These are phyloP conservation scores for Curvularia sp. DNA, from an alignment of 2,329 filamentous ascomycete species.

Conservation along the genomic window DNA sequence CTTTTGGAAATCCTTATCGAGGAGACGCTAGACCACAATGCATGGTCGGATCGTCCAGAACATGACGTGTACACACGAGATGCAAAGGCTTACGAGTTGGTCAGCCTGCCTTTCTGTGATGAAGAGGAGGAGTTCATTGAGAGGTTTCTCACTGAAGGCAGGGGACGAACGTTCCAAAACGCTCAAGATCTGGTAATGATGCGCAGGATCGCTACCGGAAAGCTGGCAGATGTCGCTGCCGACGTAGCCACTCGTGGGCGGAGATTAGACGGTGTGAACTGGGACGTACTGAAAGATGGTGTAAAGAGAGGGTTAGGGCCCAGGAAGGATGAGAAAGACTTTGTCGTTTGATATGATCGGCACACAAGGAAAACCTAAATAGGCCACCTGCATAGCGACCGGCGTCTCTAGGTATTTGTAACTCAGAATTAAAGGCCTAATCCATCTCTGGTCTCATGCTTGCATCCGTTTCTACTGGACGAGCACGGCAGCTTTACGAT, in stretches of 20 bases:
- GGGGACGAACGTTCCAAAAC: constrained; percentile 68
- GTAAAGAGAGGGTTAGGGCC: constrained; percentile 48
- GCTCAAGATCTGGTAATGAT: constrained; percentile 78
- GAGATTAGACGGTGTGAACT: constrained; percentile 60
- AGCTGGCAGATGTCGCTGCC: constrained; percentile 56
- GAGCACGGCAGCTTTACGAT: background rate
- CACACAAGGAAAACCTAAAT: background rate
- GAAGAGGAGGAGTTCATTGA: constrained; percentile 79
- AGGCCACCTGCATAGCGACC: constrained; percentile 3
- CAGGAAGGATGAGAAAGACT: constrained; percentile 37
- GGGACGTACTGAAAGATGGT: constrained; percentile 55
- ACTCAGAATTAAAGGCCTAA: background rate
- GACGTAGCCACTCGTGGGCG: constrained; percentile 48
- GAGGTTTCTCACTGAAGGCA: constrained; percentile 69
- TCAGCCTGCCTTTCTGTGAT: constrained; percentile 73
- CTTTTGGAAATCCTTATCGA: constrained; percentile 72
- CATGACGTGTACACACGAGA: constrained; percentile 50
- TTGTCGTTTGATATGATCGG: constrained; percentile 19
- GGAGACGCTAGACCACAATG: constrained; percentile 35
- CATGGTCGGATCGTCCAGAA: constrained; percentile 18
- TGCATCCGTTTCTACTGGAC: background rate
- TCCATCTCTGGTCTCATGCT: background rate
- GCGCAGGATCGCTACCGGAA: constrained; percentile 73
- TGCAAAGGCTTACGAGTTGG: constrained; percentile 70
- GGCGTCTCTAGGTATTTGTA: constrained; percentile 3